Evolutionary conservation across 805 yeast species (phyloP).

Genomic region (Suhomyces canberraensis): DNA sequence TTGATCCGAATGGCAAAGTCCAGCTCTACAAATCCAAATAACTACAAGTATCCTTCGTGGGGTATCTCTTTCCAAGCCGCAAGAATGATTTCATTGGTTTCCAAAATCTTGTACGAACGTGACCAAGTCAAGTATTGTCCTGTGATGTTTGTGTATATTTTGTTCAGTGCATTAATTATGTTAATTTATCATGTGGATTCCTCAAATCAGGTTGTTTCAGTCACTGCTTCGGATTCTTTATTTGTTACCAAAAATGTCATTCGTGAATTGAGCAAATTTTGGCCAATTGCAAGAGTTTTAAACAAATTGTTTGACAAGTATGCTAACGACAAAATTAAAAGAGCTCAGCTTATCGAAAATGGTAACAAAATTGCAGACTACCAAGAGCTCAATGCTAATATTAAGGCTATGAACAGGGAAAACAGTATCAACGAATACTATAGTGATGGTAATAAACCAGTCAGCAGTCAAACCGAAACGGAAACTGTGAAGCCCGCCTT

Average conservation of each 20-base stretch:
- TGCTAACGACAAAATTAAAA: slow-evolving; percentile 40
- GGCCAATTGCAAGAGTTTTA: slow-evolving; percentile 39
- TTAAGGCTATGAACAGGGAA: slow-evolving; percentile 21
- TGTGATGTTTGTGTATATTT: slow-evolving; percentile 54
- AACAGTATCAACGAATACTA: slow-evolving; percentile 16
- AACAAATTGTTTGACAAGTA: slow-evolving; percentile 38
- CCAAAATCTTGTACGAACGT: slow-evolving; percentile 50
- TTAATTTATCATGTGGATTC: slow-evolving; percentile 65
- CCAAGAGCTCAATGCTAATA: slow-evolving; percentile 29
- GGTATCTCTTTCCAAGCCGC: slow-evolving; percentile 82
- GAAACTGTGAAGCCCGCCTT: not conserved
- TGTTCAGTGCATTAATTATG: slow-evolving; percentile 65
- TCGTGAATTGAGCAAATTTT: slow-evolving; percentile 34
- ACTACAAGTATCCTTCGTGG: slow-evolving; percentile 64
- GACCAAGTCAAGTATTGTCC: slow-evolving; percentile 53
- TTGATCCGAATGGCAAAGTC: slow-evolving; percentile 49
- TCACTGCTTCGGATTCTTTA: slow-evolving; percentile 42
- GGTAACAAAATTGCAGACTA: slow-evolving; percentile 37
- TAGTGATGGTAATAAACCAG: not conserved
- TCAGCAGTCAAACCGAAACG: not conserved
- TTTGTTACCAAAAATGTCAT: slow-evolving; percentile 35
- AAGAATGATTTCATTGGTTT: slow-evolving; percentile 64
- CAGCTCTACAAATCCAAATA: slow-evolving; percentile 37
- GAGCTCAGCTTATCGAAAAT: slow-evolving; percentile 39
- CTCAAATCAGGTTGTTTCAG: slow-evolving; percentile 36